These are phyloP conservation scores for Calocera cornea DNA, from an alignment of 768 basidiomycete species.

Conservation along the genomic window DNA sequence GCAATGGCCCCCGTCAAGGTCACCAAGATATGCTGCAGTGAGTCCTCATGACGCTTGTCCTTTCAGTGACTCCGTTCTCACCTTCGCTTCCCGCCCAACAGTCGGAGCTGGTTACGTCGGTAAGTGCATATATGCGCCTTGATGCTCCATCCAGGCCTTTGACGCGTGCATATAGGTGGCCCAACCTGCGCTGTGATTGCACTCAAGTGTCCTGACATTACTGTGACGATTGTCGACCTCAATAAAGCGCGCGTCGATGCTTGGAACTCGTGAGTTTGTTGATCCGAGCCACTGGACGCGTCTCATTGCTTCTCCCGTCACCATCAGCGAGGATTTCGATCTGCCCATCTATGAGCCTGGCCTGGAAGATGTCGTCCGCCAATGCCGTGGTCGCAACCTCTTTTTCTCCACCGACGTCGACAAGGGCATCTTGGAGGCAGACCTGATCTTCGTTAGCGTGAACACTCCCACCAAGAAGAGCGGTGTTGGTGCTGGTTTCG, in stretches of 20 bases:
- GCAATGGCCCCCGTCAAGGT: constrained; percentile 37
- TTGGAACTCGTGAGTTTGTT: constrained; percentile 52
- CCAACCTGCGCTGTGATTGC: constrained; percentile 94
- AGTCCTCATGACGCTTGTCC: constrained; percentile 24
- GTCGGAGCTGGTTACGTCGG: constrained; percentile 92
- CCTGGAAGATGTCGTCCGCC: constrained; percentile 76
- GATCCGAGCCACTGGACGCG: not conserved
- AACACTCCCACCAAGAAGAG: constrained; percentile 99
- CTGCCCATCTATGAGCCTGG: constrained; percentile 98
- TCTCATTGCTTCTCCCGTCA: not conserved
- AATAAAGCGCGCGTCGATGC: constrained; percentile 90
- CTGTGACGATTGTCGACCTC: constrained; percentile 94
- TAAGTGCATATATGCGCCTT: constrained; percentile 27
- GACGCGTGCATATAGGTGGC: constrained; percentile 43
- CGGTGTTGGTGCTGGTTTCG: constrained; percentile 94
- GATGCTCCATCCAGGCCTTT: not conserved
- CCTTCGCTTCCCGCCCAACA: constrained; percentile 25
- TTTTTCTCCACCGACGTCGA: constrained; percentile 96
- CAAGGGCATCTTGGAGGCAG: constrained; percentile 82
- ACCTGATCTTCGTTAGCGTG: constrained; percentile 95
- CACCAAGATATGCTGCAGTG: constrained; percentile 79
- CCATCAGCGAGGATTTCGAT: constrained; percentile 46
- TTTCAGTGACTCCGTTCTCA: constrained; percentile 20
- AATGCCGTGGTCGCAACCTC: constrained; percentile 83
- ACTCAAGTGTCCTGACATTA: constrained; percentile 80